phyloP scores from a whole-genome alignment of 768 basidiomycete genomes.

The Mycena amicta region DNA sequence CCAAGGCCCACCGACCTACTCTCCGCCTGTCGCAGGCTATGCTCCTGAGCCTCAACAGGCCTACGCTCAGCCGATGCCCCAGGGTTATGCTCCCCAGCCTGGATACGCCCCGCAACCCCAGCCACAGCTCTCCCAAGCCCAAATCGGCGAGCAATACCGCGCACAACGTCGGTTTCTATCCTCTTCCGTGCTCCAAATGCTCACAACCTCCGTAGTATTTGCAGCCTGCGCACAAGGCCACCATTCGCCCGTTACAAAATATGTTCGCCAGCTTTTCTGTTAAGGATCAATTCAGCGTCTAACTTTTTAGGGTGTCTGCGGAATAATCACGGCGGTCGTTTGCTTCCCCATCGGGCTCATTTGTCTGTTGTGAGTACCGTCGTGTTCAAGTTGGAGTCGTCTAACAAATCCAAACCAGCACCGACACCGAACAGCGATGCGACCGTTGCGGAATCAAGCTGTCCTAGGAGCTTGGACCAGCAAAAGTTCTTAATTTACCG shows the following conservation, averaged over 20 bases:
- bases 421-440: slow-evolving; percentile 35
- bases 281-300: neutral
- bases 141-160: slow-evolving; percentile 30
- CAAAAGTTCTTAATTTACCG: too few relatives aligned
- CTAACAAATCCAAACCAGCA: slow-evolving; percentile 19
- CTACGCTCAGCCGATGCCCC: slow-evolving; percentile 3
- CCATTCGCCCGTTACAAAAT: slow-evolving; percentile 27
- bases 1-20: slow-evolving; percentile 13
- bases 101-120: neutral
- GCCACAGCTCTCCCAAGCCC: slow-evolving; percentile 14
- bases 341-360: slow-evolving; percentile 32
- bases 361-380: slow-evolving; percentile 31
- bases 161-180: slow-evolving; percentile 23
- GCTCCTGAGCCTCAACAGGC: slow-evolving; percentile 7
- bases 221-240: slow-evolving; percentile 29
- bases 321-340: slow-evolving; percentile 26
- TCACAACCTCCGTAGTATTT: slow-evolving; percentile 20
- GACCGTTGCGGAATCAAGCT: slow-evolving; percentile 34
- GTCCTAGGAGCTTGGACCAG: too few relatives aligned
- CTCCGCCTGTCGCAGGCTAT: neutral
- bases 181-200: neutral
- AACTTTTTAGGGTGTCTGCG: slow-evolving; percentile 5
- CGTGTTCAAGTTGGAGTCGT: slow-evolving; percentile 24
- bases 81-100: neutral
- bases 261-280: neutral